Conservation (phyloP, 257 asterid species). For the Dorcoceras hygrometricum region DNA sequence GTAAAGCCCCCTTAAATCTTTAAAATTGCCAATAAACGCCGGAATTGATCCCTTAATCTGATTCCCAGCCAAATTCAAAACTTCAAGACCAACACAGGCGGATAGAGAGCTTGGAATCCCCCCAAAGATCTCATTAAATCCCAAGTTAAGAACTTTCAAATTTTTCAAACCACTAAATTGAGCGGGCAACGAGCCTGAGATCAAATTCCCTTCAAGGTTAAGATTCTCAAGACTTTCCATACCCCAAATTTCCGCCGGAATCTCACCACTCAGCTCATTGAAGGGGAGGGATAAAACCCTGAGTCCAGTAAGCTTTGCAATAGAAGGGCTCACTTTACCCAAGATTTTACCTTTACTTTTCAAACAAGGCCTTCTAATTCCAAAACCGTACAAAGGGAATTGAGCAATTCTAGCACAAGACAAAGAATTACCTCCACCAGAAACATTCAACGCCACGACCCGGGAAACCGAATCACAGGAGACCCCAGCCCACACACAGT, state of each 20-base stretch:
- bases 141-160: slow-evolving; percentile 74
- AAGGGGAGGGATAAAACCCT: slow-evolving; percentile 72
- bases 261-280: slow-evolving; percentile 72
- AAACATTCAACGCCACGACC: slow-evolving; percentile 41
- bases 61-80: slow-evolving; percentile 86
- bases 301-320: slow-evolving; percentile 57
- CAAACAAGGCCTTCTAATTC: slow-evolving; percentile 42
- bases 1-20: slow-evolving; percentile 65
- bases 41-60: slow-evolving; percentile 63
- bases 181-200: slow-evolving; percentile 59
- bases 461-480: slow-evolving; percentile 37
- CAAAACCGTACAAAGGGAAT: slow-evolving; percentile 44
- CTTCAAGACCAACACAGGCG: slow-evolving; percentile 41
- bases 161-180: slow-evolving; percentile 54
- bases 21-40: slow-evolving; percentile 46
- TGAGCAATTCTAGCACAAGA: slow-evolving; percentile 43
- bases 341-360: slow-evolving; percentile 31
- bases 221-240: slow-evolving; percentile 88
- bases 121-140: slow-evolving; percentile 63
- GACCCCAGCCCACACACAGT: slow-evolving; percentile 48
- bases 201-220: slow-evolving; percentile 85
- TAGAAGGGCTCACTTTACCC: slow-evolving; percentile 54
- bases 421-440: slow-evolving; percentile 45
- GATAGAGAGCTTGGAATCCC: slow-evolving; percentile 56
- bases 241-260: slow-evolving; percentile 67